Percentiles rank a stretch among this genome's conserved stretches.
Conservation (phyloP, 2,329 filamentous ascomycete species). For the Trichoderma brevicompactum region DNA sequence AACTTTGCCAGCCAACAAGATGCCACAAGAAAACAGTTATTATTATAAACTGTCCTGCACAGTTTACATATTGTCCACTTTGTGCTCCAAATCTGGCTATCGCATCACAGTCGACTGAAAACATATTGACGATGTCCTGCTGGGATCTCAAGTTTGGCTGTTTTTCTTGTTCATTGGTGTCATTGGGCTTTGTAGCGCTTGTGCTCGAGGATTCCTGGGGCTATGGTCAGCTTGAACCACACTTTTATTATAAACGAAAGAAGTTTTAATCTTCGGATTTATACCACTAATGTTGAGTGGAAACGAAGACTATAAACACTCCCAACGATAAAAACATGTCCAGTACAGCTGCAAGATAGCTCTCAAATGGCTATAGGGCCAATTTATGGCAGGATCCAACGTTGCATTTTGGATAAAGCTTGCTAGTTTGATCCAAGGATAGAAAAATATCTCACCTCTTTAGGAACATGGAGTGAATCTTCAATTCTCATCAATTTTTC, state of each 20-base stretch:
- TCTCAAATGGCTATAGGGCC: background rate
- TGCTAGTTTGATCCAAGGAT: background rate
- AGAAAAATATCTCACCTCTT: background rate
- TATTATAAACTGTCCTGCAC: slow-evolving; percentile 3
- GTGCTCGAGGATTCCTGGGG: background rate
- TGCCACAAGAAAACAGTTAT: slow-evolving; percentile 10
- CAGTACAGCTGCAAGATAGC: background rate
- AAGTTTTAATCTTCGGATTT: too few species aligned
- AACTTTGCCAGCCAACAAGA: slow-evolving; percentile 25
- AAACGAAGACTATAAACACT: too few species aligned
- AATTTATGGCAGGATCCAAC: background rate
- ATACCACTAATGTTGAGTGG: too few species aligned
- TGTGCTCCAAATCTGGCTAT: slow-evolving; percentile 24
- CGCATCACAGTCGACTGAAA: slow-evolving; percentile 20
- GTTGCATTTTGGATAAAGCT: background rate
- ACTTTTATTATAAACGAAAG: background rate
- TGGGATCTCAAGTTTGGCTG: slow-evolving; percentile 10
- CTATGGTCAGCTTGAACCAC: background rate
- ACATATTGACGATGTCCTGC: slow-evolving; percentile 25
- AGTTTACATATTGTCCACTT: slow-evolving; percentile 19
- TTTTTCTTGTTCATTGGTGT: slow-evolving; percentile 4
- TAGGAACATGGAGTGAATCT: slow-evolving; percentile 20
- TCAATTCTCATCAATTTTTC: slow-evolving; percentile 24
- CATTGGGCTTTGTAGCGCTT: background rate
- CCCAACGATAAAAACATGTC: background rate